Conservation (phyloP, 2,329 filamentous ascomycete species). For the Monosporascus cannonballus region DNA sequence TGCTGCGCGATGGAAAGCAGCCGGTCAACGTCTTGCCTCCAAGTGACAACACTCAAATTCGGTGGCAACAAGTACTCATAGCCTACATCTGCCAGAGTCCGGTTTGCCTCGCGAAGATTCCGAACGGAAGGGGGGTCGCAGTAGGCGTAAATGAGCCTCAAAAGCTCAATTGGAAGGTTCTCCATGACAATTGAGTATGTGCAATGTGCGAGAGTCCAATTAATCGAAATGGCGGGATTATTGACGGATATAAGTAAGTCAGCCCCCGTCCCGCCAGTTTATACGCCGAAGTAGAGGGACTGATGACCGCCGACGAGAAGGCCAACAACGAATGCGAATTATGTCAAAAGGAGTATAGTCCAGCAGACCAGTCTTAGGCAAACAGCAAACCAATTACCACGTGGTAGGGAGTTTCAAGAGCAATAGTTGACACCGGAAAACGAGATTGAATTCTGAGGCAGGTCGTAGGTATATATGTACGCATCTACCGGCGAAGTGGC, state of each 20-base stretch:
- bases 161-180: conserved; percentile 32
- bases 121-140: conserved; percentile 33
- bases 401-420: neutral
- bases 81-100: conserved; percentile 33
- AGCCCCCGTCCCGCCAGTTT: neutral
- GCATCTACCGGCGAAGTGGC: conserved; percentile 20
- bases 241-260: neutral
- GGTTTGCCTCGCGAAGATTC: conserved; percentile 34
- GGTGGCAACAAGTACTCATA: conserved; percentile 36
- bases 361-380: neutral
- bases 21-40: conserved; percentile 38
- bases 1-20: conserved; percentile 38
- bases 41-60: conserved; percentile 36
- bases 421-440: conserved; percentile 6
- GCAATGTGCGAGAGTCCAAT: neutral
- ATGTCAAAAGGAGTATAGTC: neutral
- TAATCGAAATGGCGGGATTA: neutral
- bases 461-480: conserved; percentile 13
- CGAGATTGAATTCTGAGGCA: conserved; percentile 14
- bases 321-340: neutral
- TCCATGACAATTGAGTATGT: conserved; percentile 19
- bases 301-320: neutral
- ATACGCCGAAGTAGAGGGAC: too few species aligned
- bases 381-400: neutral
- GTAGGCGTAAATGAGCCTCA: conserved; percentile 36